Evolutionary conservation across 2,329 filamentous ascomycete genomes (phyloP).

Genomic region (Aspergillus fumigatus): DNA sequence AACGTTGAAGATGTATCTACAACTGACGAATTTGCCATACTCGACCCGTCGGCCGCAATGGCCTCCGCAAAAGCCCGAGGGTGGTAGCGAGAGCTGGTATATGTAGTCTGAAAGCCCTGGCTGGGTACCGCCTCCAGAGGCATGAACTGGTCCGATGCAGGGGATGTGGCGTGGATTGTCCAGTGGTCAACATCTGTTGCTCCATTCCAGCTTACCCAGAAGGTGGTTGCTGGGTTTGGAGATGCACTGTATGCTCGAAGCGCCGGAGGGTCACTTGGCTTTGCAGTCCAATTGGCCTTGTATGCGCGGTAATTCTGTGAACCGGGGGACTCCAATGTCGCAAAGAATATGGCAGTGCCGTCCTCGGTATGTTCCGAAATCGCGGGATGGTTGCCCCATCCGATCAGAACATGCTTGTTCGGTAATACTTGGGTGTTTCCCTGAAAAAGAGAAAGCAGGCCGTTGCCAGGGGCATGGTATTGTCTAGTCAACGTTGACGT

Average conservation of each 20-base stretch:
- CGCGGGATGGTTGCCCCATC: slow-evolving; percentile 24
- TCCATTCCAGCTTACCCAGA: slow-evolving; percentile 48
- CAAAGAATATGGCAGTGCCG: slow-evolving; percentile 29
- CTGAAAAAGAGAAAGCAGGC: slow-evolving; percentile 16
- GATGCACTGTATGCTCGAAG: slow-evolving; percentile 38
- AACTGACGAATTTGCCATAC: background rate
- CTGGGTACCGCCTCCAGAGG: background rate
- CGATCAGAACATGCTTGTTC: slow-evolving; percentile 23
- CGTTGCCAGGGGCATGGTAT: slow-evolving; percentile 14
- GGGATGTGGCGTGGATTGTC: background rate
- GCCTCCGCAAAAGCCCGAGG: background rate
- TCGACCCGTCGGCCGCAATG: background rate
- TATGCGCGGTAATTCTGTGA: slow-evolving; percentile 36
- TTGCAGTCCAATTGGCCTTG: slow-evolving; percentile 34
- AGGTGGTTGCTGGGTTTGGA: background rate
- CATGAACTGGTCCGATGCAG: background rate
- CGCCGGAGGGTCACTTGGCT: slow-evolving; percentile 27
- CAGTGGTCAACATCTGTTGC: slow-evolving; percentile 33
- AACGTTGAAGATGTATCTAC: background rate
- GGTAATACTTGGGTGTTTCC: slow-evolving; percentile 27
- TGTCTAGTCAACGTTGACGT: background rate
- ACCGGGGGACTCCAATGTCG: slow-evolving; percentile 27
- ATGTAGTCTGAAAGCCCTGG: background rate
- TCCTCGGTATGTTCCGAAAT: slow-evolving; percentile 21
- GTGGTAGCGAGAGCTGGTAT: background rate